Base-by-base conservation (phyloP, 2,329 filamentous ascomycete species). In the Domatiomyces globalis region DNA sequence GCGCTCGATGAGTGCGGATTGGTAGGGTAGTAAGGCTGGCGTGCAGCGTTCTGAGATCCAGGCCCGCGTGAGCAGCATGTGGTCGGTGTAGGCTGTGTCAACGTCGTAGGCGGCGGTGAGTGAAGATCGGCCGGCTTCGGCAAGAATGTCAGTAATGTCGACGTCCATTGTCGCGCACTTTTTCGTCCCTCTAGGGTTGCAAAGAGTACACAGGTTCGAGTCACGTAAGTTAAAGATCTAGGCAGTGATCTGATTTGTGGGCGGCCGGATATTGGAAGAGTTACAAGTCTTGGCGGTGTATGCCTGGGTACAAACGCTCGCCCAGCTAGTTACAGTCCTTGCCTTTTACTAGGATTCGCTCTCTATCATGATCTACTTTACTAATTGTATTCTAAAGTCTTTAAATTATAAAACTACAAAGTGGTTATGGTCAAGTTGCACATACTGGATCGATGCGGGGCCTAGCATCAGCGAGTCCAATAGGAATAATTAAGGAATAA, bases 11-110 rank as follows among this genome's bases (percentile, higher is more conserved):
- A 96, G 73, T 17, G 79, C 78, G 39, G 80, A 79, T 4, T 83
- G 77, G 69, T 81, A 96, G 69, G 82, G 79, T 42, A 96, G 73
- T n/a, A 98, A 74, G 68, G 95, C 89, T 2, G 90, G 87, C 45
- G 87, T 83, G 51, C 84, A 86, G 60, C 92, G 81, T 68, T 98
- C 94, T 44, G 90, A 87, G 45, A 95, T 80, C 90, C 90, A 98
- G 62, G 83, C 84, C 62, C 90, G 84, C 60, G 90, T 95, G 60
- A 98, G 73, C 49, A 85, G 80, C 67, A 95, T 88, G 59, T 96
- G 76, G 69, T 96, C 90, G 62, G 81, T 57, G 25, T 49, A 57
- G 44, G 55, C 49, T 47, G 58, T 54, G 7, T 57, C 53, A 50
- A 59, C 59, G 51, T 47, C 47, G 45, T 48, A 49, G 22, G 46